Conservation (phyloP, 2,329 filamentous ascomycete genomes). For the Cordyceps cateniannulata region DNA sequence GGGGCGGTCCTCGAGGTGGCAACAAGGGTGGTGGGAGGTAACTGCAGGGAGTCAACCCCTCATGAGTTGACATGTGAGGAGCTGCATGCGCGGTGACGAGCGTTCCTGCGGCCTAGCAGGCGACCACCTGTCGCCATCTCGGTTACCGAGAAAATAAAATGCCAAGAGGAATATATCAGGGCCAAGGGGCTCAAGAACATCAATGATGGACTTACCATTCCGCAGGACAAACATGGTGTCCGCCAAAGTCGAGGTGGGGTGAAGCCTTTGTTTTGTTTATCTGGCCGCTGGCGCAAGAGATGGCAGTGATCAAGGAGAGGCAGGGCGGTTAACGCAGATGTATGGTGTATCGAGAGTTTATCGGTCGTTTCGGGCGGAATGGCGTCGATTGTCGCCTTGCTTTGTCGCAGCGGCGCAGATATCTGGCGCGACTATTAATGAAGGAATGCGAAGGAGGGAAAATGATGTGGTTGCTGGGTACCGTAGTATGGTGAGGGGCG, state of each 20-base stretch:
- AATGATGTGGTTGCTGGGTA: not conserved
- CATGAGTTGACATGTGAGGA: slow-evolving; percentile 20
- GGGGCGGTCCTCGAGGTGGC: not conserved
- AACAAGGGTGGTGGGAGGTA: slow-evolving; percentile 25
- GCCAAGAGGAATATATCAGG: not conserved
- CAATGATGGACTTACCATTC: slow-evolving; percentile 27
- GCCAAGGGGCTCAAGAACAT: not conserved
- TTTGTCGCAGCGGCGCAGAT: not conserved
- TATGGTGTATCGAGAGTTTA: not conserved
- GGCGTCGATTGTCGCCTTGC: not conserved
- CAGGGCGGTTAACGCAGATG: not conserved
- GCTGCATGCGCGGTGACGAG: not conserved
- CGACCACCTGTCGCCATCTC: not conserved
- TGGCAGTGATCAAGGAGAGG: no score
- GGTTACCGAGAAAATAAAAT: not conserved
- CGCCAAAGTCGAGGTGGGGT: slow-evolving; percentile 12
- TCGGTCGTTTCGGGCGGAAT: not conserved
- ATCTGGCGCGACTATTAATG: not conserved
- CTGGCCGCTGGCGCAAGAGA: not conserved
- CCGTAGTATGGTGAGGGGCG: not conserved
- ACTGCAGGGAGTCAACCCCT: slow-evolving; percentile 18
- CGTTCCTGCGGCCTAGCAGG: not conserved
- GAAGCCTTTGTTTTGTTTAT: slow-evolving; percentile 7
- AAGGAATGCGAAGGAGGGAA: not conserved
- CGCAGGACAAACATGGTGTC: slow-evolving; percentile 33